phyloP scores from a whole-genome alignment of 768 basidiomycete genomes.

The Boletus rubroflammeus region DNA sequence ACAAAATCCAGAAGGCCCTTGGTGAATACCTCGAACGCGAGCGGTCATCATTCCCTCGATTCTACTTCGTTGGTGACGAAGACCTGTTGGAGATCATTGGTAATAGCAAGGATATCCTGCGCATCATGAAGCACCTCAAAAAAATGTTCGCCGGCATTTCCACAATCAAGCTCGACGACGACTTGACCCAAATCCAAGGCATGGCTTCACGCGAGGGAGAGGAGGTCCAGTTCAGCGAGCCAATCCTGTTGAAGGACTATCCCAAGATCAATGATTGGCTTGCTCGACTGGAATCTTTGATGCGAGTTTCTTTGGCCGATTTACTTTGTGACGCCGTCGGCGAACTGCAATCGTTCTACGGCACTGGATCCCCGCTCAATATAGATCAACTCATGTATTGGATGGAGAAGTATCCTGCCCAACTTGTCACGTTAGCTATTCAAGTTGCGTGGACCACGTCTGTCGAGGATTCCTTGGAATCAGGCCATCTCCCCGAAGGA shows the following conservation, averaged over 20 bases:
- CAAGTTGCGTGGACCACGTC: slow-evolving; percentile 93
- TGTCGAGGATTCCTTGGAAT: slow-evolving; percentile 69
- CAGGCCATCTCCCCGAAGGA: slow-evolving; percentile 50
- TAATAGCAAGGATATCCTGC: slow-evolving; percentile 97
- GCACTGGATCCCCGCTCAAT: slow-evolving; percentile 54
- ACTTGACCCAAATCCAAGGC: slow-evolving; percentile 81
- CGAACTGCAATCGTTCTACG: slow-evolving; percentile 81
- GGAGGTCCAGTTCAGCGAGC: slow-evolving; percentile 78
- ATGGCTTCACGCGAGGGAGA: slow-evolving; percentile 97
- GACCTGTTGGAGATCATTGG: slow-evolving; percentile 98
- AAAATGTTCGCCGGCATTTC: slow-evolving; percentile 99
- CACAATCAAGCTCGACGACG: slow-evolving; percentile 83
- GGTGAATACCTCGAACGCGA: slow-evolving; percentile 99
- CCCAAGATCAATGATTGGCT: slow-evolving; percentile 99
- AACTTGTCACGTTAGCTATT: slow-evolving; percentile 91
- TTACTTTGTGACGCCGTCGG: slow-evolving; percentile 75
- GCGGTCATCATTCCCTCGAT: slow-evolving; percentile 95
- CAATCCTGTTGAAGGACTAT: slow-evolving; percentile 86
- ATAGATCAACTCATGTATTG: slow-evolving; percentile 75
- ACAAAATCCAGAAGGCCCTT: slow-evolving; percentile 98
- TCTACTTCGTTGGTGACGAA: slow-evolving; percentile 99
- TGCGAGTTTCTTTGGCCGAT: slow-evolving; percentile 84
- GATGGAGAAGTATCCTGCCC: slow-evolving; percentile 94
- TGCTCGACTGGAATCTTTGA: slow-evolving; percentile 85
- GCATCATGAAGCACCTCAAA: slow-evolving; percentile 99